These are phyloP conservation scores for Kuraishia ogatae DNA, from an alignment of 805 yeast genomes.

Conservation along the genomic window DNA sequence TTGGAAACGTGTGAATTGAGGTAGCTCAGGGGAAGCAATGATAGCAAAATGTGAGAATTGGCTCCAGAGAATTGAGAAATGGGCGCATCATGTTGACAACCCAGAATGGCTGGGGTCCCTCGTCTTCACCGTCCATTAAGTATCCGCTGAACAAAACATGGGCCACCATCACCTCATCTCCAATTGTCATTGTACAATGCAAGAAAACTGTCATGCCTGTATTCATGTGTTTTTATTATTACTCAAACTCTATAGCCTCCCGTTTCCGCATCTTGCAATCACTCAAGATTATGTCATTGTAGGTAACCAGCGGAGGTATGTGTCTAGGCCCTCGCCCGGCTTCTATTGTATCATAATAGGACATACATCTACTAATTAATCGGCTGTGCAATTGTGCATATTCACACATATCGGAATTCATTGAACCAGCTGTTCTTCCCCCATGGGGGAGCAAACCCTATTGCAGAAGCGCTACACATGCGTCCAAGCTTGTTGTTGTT, in stretches of 20 bases:
- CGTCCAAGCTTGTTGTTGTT: neutral
- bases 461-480: neutral
- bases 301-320: neutral
- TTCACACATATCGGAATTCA: neutral
- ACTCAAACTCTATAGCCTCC: neutral
- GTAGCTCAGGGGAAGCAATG: too few relatives aligned
- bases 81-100: neutral
- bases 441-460: neutral
- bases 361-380: neutral
- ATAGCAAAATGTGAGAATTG: neutral
- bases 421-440: neutral
- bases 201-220: neutral
- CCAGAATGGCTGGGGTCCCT: neutral
- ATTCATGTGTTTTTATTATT: neutral
- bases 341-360: too few relatives aligned
- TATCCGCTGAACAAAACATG: neutral
- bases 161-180: neutral
- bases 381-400: neutral
- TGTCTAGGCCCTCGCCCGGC: neutral
- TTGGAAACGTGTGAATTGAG: too few relatives aligned
- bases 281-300: neutral
- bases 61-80: neutral
- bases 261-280: neutral
- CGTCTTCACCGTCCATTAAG: neutral
- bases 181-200: neutral